Percentiles rank a stretch among this genome's conserved stretches.
These are phyloP conservation scores for Monosporascus sp. DNA, from an alignment of 2,329 filamentous ascomycete species.

Conservation along the genomic window DNA sequence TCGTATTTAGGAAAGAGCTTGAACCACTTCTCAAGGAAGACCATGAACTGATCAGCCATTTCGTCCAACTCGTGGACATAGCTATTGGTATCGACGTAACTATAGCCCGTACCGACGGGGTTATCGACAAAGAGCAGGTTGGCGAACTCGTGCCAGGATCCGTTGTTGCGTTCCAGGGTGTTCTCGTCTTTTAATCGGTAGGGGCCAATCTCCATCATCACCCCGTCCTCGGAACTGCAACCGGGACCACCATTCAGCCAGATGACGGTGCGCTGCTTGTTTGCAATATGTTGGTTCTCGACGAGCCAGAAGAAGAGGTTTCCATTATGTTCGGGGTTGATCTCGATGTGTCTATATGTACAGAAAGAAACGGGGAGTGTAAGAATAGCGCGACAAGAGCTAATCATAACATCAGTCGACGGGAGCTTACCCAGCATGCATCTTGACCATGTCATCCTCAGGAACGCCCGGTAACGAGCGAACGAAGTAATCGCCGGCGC, in stretches of 20 bases:
- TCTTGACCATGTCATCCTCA: constrained; percentile 74
- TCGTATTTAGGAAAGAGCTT: constrained; percentile 85
- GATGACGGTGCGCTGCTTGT: constrained; percentile 83
- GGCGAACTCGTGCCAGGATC: constrained; percentile 98
- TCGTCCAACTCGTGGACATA: constrained; percentile 79
- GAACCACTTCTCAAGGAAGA: constrained; percentile 90
- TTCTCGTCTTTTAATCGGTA: constrained; percentile 75
- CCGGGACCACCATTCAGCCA: constrained; percentile 98
- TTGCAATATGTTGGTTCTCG: constrained; percentile 90
- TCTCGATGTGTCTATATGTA: constrained; percentile 73
- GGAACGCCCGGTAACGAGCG: constrained; percentile 80
- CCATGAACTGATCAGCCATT: constrained; percentile 84
- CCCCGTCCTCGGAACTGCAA: constrained; percentile 95
- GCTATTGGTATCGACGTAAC: constrained; percentile 85
- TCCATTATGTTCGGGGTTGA: constrained; percentile 77
- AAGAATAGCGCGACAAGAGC: not conserved
- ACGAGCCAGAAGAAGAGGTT: constrained; percentile 99
- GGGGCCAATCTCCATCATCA: constrained; percentile 91
- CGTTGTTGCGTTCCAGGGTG: constrained; percentile 74
- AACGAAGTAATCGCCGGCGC: constrained; percentile 85
- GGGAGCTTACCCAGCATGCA: constrained; percentile 85
- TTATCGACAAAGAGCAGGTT: constrained; percentile 97
- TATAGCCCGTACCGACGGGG: constrained; percentile 93
- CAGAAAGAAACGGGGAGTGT: not conserved
- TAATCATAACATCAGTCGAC: too few relatives aligned